These are phyloP conservation scores for Penicillium sp. DNA, from an alignment of 2,329 filamentous ascomycete species.

Conservation along the genomic window DNA sequence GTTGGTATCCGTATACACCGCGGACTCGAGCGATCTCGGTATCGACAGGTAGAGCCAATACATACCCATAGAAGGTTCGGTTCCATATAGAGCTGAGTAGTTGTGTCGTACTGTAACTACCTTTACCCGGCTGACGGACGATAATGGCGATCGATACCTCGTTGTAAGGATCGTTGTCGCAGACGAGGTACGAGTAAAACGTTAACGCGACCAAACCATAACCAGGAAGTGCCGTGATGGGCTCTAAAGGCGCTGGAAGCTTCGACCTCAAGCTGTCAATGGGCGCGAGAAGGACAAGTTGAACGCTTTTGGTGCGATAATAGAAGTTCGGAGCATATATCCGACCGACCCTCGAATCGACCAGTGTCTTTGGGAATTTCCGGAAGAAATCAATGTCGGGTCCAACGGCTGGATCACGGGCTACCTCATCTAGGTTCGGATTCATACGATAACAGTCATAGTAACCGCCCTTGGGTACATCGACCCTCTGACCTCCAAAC, in stretches of 20 bases:
- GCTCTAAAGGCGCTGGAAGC: conserved; percentile 15
- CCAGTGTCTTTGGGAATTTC: conserved; percentile 13
- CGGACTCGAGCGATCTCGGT: conserved; percentile 17
- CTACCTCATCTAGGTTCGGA: conserved; percentile 14
- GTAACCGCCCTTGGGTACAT: conserved; percentile 5
- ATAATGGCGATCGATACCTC: conserved; percentile 15
- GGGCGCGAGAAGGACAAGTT: conserved; percentile 12
- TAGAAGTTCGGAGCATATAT: conserved; percentile 16
- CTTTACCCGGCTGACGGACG: conserved; percentile 13
- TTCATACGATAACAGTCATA: conserved; percentile 16
- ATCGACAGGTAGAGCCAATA: conserved; percentile 16
- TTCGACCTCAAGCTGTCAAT: conserved; percentile 8
- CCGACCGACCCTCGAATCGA: conserved; percentile 14
- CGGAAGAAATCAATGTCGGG: conserved; percentile 8
- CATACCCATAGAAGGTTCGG: conserved; percentile 15
- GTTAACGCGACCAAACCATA: conserved; percentile 16
- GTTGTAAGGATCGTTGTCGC: conserved; percentile 17
- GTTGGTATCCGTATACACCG: conserved; percentile 18
- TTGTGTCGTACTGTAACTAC: conserved; percentile 13
- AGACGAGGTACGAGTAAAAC: conserved; percentile 15
- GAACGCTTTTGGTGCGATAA: conserved; percentile 14
- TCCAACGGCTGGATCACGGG: conserved; percentile 10
- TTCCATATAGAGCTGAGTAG: conserved; percentile 15
- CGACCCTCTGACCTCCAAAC: conserved; percentile 10
- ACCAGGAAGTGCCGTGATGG: conserved; percentile 13